Evolutionary conservation across 2,329 filamentous ascomycete genomes (phyloP), one percentile per base, ranked within the genome.

Genomic region (Zarea fungicola): DNA sequence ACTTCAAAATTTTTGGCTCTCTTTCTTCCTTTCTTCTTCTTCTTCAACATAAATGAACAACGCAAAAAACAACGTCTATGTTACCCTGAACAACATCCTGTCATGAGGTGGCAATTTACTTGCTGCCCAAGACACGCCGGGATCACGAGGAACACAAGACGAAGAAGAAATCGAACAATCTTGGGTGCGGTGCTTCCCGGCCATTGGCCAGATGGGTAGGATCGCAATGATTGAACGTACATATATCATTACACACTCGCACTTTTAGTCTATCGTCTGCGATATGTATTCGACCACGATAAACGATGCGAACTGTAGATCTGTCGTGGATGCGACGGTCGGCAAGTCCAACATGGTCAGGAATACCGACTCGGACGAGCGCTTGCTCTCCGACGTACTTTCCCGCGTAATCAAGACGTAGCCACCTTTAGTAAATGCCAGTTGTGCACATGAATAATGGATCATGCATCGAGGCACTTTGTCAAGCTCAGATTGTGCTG

Each of bases 171-270:
- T 60, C 73, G 75, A 70, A 71, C 74, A 76, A 76, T 77, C 75
- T 77, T 77, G 75, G 75, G 75, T 77, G 75, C 75, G 75, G 72
- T 77, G 75, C 69, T 76, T 68, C 67, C 66, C 72, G 67, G 62
- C 65, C 61, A 61, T 51, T 58, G 62, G 66, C 61, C 61, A 52
- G 47, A 65, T 77, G 75, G 67, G 72, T 66, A 74, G 75, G 75
- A 77, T 71, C 74, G 75, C 75, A 77, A 77, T 77, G 75, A 77
- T 77, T 77, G 75, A 76, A 59, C 75, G 74, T 69, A 77, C 75
- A 77, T 75, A 46, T 37, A 54, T 40, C 18, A 25, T 48, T 46
- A 41, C 25, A 42, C 32, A 21, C 28, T 32, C 14, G 29, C 14
- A 40, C 34, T 25, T 16, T 21, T 42, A 8, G 14, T 39, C 8